Percentiles rank a stretch among this genome's conserved stretches.
Conservation (phyloP, 805 yeast genomes). For the Sugiyamaella mastotermitis region DNA sequence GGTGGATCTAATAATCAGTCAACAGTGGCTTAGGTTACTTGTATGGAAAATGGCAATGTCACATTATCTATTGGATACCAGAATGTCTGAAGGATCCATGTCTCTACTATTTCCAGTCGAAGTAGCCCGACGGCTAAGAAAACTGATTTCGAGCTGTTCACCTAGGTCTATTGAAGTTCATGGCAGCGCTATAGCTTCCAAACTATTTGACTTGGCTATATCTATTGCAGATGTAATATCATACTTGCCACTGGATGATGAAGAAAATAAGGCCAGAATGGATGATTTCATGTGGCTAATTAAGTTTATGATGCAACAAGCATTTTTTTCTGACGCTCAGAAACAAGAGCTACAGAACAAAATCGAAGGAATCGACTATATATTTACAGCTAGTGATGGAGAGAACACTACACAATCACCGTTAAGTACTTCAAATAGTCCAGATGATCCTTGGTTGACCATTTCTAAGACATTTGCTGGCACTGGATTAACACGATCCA, state of each 20-base stretch:
- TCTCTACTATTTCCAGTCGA: slow-evolving; percentile 14
- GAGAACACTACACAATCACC: not conserved
- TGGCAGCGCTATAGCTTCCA: slow-evolving; percentile 11
- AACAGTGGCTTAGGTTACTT: slow-evolving; percentile 16
- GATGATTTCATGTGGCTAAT: slow-evolving; percentile 14
- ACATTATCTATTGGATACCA: slow-evolving; percentile 4
- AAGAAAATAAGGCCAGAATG: slow-evolving; percentile 7
- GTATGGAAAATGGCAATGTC: slow-evolving; percentile 18
- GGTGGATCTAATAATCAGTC: slow-evolving; percentile 14
- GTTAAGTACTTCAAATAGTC: not conserved
- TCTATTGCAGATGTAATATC: slow-evolving; percentile 13
- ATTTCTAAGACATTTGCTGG: slow-evolving; percentile 4
- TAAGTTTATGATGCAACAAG: slow-evolving; percentile 9
- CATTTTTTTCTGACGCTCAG: slow-evolving; percentile 6
- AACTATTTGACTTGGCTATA: slow-evolving; percentile 11
- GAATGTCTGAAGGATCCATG: slow-evolving; percentile 9
- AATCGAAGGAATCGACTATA: slow-evolving; percentile 4
- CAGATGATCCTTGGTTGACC: slow-evolving; percentile 8
- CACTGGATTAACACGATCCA: not conserved
- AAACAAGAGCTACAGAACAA: slow-evolving; percentile 9
- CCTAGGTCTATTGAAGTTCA: slow-evolving; percentile 10
- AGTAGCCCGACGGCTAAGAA: slow-evolving; percentile 9
- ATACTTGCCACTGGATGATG: slow-evolving; percentile 8
- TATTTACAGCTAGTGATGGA: not conserved
- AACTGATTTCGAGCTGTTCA: slow-evolving; percentile 6